A percentile compares a stretch with the other conserved stretches of the same genome.
Conservation (phyloP, 352 stramenopile species). For the Phytopythium sindhum region DNA sequence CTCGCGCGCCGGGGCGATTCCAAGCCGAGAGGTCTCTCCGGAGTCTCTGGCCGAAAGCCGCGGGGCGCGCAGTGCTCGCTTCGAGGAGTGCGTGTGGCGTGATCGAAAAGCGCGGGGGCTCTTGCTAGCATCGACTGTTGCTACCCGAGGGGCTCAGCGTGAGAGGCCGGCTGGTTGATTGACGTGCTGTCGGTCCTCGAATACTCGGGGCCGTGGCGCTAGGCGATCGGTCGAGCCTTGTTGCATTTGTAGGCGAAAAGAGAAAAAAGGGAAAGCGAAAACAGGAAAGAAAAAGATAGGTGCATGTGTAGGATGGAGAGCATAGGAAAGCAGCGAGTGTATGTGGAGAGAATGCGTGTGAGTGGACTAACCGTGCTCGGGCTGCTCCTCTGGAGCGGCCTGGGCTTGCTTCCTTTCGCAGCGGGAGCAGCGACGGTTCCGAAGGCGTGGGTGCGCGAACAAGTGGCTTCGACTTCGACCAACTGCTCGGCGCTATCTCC, state of each 20-base stretch:
- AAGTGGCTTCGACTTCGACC: conserved; percentile 8
- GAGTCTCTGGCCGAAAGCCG: conserved; percentile 7
- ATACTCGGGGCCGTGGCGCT: not conserved
- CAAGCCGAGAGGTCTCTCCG: conserved; percentile 1
- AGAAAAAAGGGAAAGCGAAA: conserved; percentile 12
- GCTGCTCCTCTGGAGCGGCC: conserved; percentile 13
- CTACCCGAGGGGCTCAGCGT: not conserved
- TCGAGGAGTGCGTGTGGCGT: not conserved
- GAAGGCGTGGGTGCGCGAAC: conserved; percentile 23
- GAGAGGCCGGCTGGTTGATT: not conserved
- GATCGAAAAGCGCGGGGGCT: not conserved
- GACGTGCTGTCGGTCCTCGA: not conserved
- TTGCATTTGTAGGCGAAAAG: conserved; percentile 6
- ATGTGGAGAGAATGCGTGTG: conserved; percentile 10
- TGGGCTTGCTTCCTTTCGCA: conserved; percentile 18
- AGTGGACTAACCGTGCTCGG: conserved; percentile 8
- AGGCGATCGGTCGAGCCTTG: not conserved
- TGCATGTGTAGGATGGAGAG: conserved; percentile 7
- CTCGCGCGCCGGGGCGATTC: conserved; percentile 1
- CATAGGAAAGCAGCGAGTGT: conserved; percentile 9
- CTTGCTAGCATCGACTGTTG: conserved; percentile 7
- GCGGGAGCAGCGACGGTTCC: conserved; percentile 15
- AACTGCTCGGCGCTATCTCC: conserved; percentile 60
- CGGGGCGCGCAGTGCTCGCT: conserved; percentile 1
- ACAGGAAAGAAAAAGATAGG: conserved; percentile 12